phyloP scores from a whole-genome alignment of 2,329 filamentous ascomycete genomes.

The Diaporthe longicolla region DNA sequence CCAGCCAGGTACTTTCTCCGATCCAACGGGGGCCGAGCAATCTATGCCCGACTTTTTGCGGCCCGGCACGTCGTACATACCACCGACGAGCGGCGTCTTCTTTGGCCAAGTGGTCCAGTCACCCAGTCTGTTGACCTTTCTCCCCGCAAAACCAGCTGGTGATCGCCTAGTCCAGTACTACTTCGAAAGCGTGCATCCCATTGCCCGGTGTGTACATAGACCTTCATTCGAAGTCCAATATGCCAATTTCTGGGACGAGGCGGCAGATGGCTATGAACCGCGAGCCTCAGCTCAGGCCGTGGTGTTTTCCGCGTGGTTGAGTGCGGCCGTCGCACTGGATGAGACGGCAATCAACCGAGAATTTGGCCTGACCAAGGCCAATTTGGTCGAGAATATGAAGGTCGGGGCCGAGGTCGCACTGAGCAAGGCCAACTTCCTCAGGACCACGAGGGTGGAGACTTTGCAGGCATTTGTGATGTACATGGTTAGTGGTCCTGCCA shows the following conservation, averaged over 20 bases:
- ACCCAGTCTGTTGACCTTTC: conserved; percentile 69
- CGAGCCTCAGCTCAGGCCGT: conserved; percentile 75
- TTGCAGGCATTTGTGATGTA: conserved; percentile 85
- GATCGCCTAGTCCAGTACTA: conserved; percentile 77
- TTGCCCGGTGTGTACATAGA: conserved; percentile 77
- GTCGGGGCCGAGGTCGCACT: conserved; percentile 77
- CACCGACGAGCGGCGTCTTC: conserved; percentile 77
- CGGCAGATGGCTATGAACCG: conserved; percentile 72
- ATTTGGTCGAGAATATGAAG: conserved; percentile 74
- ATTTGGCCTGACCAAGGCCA: conserved; percentile 68
- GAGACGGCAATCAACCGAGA: conserved; percentile 65
- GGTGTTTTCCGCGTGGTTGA: conserved; percentile 78
- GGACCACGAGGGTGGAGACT: conserved; percentile 79
- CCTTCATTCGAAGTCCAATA: conserved; percentile 78
- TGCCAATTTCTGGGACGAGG: conserved; percentile 74
- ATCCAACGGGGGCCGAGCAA: conserved; percentile 48
- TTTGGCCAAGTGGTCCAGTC: conserved; percentile 68
- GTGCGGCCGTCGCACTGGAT: conserved; percentile 76
- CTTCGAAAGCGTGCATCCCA: conserved; percentile 76
- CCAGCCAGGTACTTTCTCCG: conserved; percentile 19
- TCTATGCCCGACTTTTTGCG: conserved; percentile 69
- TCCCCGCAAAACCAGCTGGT: conserved; percentile 70
- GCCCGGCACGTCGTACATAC: conserved; percentile 76
- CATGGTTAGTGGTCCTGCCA: conserved; percentile 63
- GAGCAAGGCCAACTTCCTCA: conserved; percentile 77